These are phyloP conservation scores for Neofusicoccum kwambonambiense DNA, from an alignment of 2,329 filamentous ascomycete species.

Conservation along the genomic window DNA sequence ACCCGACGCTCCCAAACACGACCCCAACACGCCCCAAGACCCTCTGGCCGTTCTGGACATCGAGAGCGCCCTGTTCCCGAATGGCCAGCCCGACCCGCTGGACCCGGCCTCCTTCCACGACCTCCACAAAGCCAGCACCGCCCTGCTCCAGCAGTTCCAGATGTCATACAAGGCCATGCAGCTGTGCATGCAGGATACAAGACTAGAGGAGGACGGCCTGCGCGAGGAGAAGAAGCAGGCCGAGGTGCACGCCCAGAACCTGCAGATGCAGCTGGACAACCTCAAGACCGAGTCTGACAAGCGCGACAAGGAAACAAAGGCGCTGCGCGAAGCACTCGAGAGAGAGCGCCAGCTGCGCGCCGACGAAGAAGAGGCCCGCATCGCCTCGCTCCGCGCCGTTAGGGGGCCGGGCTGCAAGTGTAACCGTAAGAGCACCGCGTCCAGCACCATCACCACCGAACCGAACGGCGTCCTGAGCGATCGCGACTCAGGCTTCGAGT, in stretches of 20 bases:
- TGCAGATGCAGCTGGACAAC: conserved; percentile 61
- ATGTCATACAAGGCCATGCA: conserved; percentile 51
- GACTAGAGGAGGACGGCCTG: conserved; percentile 56
- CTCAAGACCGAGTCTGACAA: conserved; percentile 54
- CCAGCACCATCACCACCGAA: conserved; percentile 34
- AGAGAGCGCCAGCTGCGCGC: conserved; percentile 35
- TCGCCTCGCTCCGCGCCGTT: conserved; percentile 23
- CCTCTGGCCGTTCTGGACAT: conserved; percentile 57
- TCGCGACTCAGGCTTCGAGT: conserved; percentile 60
- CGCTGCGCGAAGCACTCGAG: conserved; percentile 33
- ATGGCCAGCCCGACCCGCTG: conserved; percentile 48
- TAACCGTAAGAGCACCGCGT: conserved; percentile 11
- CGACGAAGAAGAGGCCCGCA: conserved; percentile 30
- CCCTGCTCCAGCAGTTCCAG: conserved; percentile 56
- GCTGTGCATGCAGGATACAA: conserved; percentile 47
- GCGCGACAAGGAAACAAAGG: conserved; percentile 55
- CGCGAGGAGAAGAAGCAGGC: conserved; percentile 63
- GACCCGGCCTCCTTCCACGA: conserved; percentile 56
- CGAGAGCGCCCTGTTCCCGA: conserved; percentile 53
- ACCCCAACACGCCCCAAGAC: conserved; percentile 40
- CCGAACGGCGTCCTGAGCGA: conserved; percentile 14
- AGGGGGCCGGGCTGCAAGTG: conserved; percentile 30
- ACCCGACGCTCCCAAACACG: conserved; percentile 26
- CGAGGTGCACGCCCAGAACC: conserved; percentile 55
- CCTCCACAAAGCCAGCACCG: conserved; percentile 56